Base-by-base conservation (phyloP, 2,329 filamentous ascomycete genomes). In the Didymellaceae sp. region DNA sequence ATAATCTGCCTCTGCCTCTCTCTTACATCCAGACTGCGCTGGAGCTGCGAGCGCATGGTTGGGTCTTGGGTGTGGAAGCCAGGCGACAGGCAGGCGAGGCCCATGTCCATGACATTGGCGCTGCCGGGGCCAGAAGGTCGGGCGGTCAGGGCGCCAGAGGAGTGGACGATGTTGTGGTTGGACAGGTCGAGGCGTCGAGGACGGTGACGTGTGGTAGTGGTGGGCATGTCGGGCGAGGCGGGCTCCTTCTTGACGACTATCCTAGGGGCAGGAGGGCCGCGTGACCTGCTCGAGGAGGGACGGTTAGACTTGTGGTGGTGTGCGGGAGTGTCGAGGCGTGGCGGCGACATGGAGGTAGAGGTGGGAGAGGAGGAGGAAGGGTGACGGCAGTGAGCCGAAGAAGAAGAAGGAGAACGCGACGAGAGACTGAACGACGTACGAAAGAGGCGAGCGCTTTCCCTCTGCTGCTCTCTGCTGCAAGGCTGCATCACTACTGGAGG, bases 241-340 rank as follows among this genome's bases (percentile, higher is more conserved):
- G 92, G 92, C 74, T 99, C 94, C 76, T 97, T 97, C 81, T 97
- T 97, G 52, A 99, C 92, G 58, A 96, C 83, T 57, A 97, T 95
- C 77, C 90, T 92, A 31, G 90, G 89, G 52, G 80, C 75, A 35
- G 76, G 68, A 10, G 35, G 24, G 72, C 77, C 75, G 71, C 82
- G 79, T 75, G 80, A 76, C 80, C 81, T 74, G 80, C 52, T 61
- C 14, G 61, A 63, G 20, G 62, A 65, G 71, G 61, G 80, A 80
- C 67, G 59, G 65, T 69, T 67, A 69, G 62, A 67, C 13, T 5
- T 20, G 39, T 38, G 25, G 7, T 34, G 9, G 34, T 20, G 26
- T 32, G 45, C 22, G 35, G 40, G 31, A 5, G 38, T 58, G 30
- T 65, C 57, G 50, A 60, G 51, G 31, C 52, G 49, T 22, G 62